phyloP scores from a whole-genome alignment of 139 green algal species.

The Tetraselmis chui region DNA sequence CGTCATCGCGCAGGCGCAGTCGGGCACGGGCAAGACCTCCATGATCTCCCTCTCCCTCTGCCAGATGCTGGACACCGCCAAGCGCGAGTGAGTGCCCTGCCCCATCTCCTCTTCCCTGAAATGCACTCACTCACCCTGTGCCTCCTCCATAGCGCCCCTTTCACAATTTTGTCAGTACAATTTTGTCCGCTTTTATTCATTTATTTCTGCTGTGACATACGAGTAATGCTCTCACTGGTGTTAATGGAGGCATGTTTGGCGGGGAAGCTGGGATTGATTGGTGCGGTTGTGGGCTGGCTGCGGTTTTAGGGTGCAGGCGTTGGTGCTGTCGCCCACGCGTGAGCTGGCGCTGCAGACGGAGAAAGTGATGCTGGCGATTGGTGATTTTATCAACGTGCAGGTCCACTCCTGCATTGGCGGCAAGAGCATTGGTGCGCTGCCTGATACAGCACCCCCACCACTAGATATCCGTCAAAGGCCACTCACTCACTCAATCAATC shows the following conservation, averaged over 20 bases:
- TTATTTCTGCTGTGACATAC: neutral
- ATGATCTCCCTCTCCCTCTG: conserved; percentile 87
- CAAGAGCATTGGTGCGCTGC: conserved; percentile 70
- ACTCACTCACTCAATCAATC: too few species aligned
- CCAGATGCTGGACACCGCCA: conserved; percentile 78
- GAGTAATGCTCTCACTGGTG: neutral
- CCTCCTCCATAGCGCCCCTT: too few species aligned
- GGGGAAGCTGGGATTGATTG: too few species aligned
- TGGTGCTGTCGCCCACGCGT: conserved; percentile 94
- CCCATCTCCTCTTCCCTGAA: neutral
- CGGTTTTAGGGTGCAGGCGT: conserved; percentile 42
- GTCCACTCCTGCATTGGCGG: conserved; percentile 92
- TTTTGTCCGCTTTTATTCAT: too few species aligned
- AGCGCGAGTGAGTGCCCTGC: conserved; percentile 53
- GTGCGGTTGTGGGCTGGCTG: neutral
- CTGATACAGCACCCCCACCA: too few species aligned
- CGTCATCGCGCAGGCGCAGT: conserved; percentile 97
- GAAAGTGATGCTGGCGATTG: conserved; percentile 83
- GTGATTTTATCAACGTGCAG: conserved; percentile 90
- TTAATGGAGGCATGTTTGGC: neutral
- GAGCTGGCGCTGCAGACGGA: conserved; percentile 95
- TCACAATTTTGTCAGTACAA: too few species aligned
- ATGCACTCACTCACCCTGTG: neutral
- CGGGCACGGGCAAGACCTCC: conserved; percentile 95
- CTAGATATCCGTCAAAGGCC: too few species aligned